These are phyloP conservation scores for Xylaria bambusicola DNA, from an alignment of 495 filamentous ascomycete species.

Conservation along the genomic window DNA sequence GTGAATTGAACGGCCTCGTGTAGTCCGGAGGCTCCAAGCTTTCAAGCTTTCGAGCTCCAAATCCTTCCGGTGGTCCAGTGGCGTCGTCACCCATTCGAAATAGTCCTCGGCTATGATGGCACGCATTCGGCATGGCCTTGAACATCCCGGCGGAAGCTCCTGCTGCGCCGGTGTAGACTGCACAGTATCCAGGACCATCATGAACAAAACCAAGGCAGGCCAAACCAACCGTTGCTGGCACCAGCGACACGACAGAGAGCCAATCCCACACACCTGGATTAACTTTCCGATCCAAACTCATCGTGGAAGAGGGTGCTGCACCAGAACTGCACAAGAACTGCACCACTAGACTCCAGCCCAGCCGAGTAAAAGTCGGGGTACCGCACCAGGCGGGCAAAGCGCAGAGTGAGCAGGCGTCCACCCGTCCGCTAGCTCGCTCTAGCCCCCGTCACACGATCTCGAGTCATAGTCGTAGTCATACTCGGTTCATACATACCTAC, in stretches of 20 bases:
- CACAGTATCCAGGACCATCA: too few species aligned
- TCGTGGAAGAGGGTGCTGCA: background rate
- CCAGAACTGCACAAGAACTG: too few species aligned
- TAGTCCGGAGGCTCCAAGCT: background rate
- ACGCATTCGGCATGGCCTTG: constrained; percentile 16
- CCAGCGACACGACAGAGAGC: too few species aligned
- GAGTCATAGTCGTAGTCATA: background rate
- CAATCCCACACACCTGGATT: too few species aligned
- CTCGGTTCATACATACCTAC: too few species aligned
- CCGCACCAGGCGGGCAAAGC: too few species aligned
- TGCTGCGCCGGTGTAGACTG: background rate
- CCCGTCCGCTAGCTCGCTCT: constrained; percentile 4
- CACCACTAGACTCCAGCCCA: too few species aligned
- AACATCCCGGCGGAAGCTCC: constrained; percentile 9
- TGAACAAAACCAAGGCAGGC: too few species aligned
- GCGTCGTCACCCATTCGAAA: background rate
- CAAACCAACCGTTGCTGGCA: too few species aligned
- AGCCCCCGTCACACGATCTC: constrained; percentile 15
- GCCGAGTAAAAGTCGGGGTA: too few species aligned
- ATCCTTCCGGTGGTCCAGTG: constrained; percentile 18
- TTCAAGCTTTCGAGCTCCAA: background rate
- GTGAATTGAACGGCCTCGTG: background rate
- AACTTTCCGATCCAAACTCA: background rate
- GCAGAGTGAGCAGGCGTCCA: background rate
- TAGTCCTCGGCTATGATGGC: constrained; percentile 19